Evolutionary conservation across 257 asterid genomes (phyloP).

Genomic region (Solanum lignicaule): DNA sequence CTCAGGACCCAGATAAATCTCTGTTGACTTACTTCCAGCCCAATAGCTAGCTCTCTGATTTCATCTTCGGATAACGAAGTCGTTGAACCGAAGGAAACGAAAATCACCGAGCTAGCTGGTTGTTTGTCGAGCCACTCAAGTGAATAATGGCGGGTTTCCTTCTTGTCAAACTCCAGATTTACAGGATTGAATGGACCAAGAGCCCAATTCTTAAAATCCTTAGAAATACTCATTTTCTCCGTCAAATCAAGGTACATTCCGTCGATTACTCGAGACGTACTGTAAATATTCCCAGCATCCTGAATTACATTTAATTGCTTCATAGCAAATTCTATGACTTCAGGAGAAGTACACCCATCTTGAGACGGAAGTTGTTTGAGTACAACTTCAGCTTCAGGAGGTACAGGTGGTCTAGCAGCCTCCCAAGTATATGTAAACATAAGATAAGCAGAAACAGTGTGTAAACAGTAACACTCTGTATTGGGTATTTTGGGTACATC

Average conservation of each 20-base stretch:
- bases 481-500: slow-evolving; percentile 24
- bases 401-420: not conserved
- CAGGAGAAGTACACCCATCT: not conserved
- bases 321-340: not conserved
- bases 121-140: slow-evolving; percentile 49
- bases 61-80: slow-evolving; percentile 30
- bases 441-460: slow-evolving; percentile 25
- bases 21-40: slow-evolving; percentile 36
- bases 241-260: not conserved
- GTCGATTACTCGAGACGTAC: not conserved
- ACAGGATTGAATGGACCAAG: slow-evolving; percentile 21
- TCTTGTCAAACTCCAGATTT: not conserved
- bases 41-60: slow-evolving; percentile 41
- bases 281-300: slow-evolving; percentile 5
- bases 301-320: not conserved
- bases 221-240: not conserved
- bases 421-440: slow-evolving; percentile 10
- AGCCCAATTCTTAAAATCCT: slow-evolving; percentile 9
- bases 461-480: slow-evolving; percentile 35
- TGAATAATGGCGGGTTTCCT: not conserved
- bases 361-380: not conserved
- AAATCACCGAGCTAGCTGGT: slow-evolving; percentile 22
- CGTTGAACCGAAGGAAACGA: slow-evolving; percentile 55
- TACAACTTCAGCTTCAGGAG: not conserved
- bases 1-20: slow-evolving; percentile 56